Evolutionary conservation across 176 grass and related monocot genomes (phyloP), one percentile per base, ranked within the genome.

Genomic region (Oryza coarctata): DNA sequence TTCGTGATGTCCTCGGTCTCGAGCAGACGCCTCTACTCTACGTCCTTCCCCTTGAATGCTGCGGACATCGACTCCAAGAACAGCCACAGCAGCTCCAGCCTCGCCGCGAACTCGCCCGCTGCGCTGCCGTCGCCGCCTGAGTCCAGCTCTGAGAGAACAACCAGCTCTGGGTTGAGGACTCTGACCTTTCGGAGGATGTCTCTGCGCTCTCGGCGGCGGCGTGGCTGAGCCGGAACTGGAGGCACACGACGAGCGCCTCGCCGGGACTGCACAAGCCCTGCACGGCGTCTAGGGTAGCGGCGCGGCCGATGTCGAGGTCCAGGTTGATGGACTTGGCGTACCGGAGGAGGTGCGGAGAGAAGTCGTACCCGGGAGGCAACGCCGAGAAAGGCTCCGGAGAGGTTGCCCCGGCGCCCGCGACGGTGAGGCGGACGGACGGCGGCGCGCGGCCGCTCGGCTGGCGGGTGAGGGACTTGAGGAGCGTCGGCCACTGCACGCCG

Each of bases 401-500:
- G 0, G 71, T 49, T 11, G 64, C 63, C 20, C 33, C 8, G 8
- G 29, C 15, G 1, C 39, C 84, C 0, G 70, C 89, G 41, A 93
- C 52, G 31, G 90, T 93, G 44, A 98, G 90, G 11, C 87, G 87
- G 25, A 98, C 82, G 9, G 92, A 88, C 0, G 87, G 79, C 26
- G 90, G 91, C 1, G 82, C 60, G 41, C 83, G 34, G 1, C 88
- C 71, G 12, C 89, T 80, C 2, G 82, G 80, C 63, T 83, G 64
- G 23, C 87, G 89, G 14, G 90, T 93, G 27, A 99, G 89, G 18
- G 96, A 90, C 65, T 99, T 93, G 20, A 99, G 85, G n/a, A 99
- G 89, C 64, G 96, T 99, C 27, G 96, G 96, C 96, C 96, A 99
- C 86, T 99, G 96, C 75, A 99, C 91, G 44, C 96, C 96, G 76